Conservation (phyloP, 176 grass and related monocot genomes). For the Aegilops sharonensis region DNA sequence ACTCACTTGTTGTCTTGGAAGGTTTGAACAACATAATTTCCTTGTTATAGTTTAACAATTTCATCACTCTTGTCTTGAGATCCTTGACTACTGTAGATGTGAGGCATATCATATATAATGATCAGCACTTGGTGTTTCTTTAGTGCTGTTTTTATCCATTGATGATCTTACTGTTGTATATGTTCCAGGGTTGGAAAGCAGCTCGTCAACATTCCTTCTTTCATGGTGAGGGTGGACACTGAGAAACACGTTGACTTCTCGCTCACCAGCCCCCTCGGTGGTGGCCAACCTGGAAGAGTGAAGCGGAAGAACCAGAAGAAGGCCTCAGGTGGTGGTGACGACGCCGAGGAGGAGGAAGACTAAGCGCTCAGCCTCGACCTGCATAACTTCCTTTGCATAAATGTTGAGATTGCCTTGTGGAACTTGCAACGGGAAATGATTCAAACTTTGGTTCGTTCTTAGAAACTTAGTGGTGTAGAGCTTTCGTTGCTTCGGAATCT, state of each 20-base stretch:
- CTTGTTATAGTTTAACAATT: background rate
- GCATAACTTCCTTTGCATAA: background rate
- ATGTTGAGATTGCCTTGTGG: background rate
- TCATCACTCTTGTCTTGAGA: background rate
- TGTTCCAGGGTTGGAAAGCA: conserved; percentile 66
- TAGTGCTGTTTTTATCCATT: background rate
- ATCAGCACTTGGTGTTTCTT: background rate
- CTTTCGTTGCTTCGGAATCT: background rate
- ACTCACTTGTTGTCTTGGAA: background rate
- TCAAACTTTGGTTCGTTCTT: background rate
- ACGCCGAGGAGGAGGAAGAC: conserved; percentile 54
- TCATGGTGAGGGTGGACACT: conserved; percentile 76
- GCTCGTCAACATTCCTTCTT: conserved; percentile 64
- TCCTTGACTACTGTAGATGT: background rate
- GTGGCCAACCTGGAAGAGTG: conserved; percentile 57
- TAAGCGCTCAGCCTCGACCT: background rate
- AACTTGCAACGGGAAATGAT: background rate
- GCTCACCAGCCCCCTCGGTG: conserved; percentile 43
- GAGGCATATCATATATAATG: background rate
- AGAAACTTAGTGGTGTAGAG: background rate
- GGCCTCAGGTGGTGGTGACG: conserved; percentile 41
- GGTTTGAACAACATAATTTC: background rate
- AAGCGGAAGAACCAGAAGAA: conserved; percentile 70
- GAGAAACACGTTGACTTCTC: conserved; percentile 59
- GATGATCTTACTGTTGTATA: background rate